Evolutionary conservation across 148 eudicot species (phyloP).

Genomic region (Linanthus parryae): DNA sequence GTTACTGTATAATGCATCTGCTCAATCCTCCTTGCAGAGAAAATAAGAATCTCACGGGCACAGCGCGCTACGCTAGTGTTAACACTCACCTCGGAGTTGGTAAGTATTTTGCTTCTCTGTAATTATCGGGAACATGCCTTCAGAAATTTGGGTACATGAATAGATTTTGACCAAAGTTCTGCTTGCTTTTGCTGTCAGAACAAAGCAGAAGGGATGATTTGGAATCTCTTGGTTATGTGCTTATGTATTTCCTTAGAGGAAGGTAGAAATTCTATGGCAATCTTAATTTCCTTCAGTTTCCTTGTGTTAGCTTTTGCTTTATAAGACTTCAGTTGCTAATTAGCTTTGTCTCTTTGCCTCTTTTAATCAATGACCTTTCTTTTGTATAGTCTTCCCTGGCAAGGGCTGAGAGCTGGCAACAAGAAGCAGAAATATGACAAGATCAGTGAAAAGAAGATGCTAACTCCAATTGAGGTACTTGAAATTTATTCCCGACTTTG

Average conservation of each 20-base stretch:
- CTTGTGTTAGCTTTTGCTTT: background rate
- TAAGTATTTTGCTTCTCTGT: slow-evolving; percentile 31
- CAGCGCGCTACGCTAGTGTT: slow-evolving; percentile 99
- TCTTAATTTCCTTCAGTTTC: background rate
- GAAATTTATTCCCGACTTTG: background rate
- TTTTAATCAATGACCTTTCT: slow-evolving; percentile 10
- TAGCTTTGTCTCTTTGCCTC: background rate
- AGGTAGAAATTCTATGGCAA: slow-evolving; percentile 35
- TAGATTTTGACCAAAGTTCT: background rate
- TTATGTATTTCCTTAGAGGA: slow-evolving; percentile 96
- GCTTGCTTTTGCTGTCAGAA: slow-evolving; percentile 43
- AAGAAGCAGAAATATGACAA: slow-evolving; percentile 97
- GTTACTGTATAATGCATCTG: slow-evolving; percentile 6
- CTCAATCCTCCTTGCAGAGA: slow-evolving; percentile 47
- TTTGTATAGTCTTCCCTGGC: slow-evolving; percentile 86
- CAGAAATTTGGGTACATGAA: background rate
- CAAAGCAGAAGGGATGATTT: slow-evolving; percentile 98
- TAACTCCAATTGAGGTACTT: slow-evolving; percentile 89
- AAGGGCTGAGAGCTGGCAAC: slow-evolving; percentile 83
- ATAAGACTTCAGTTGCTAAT: background rate
- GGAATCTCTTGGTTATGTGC: slow-evolving; percentile 95
- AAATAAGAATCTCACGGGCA: slow-evolving; percentile 92
- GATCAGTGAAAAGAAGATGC: slow-evolving; percentile 93
- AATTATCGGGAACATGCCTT: background rate
- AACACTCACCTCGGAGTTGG: slow-evolving; percentile 97